Evolutionary conservation across 2,329 filamentous ascomycete genomes (phyloP).

Genomic region (Stemphylium vesicarium): DNA sequence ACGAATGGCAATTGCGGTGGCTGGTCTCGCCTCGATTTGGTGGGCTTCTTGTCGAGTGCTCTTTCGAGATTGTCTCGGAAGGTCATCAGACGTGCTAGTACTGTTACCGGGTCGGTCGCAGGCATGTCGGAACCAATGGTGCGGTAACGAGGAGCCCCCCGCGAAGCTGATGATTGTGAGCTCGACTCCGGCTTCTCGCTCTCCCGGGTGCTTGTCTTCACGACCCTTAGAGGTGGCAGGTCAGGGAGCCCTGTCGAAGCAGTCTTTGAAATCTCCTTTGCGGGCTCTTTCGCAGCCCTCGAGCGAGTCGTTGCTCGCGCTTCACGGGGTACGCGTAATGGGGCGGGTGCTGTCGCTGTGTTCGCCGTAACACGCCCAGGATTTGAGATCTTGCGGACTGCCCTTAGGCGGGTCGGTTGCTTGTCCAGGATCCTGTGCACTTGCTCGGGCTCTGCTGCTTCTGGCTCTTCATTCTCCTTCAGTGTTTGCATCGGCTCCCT

Average conservation of each 20-base stretch:
- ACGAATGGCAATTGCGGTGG: constrained; percentile 62
- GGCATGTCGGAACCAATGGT: constrained; percentile 39
- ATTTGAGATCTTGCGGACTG: constrained; percentile 46
- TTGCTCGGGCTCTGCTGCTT: constrained; percentile 33
- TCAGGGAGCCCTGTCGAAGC: constrained; percentile 34
- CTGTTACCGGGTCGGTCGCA: constrained; percentile 53
- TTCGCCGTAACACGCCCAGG: constrained; percentile 40
- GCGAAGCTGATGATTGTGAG: constrained; percentile 25
- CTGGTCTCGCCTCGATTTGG: constrained; percentile 54
- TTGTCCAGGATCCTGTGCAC: constrained; percentile 42
- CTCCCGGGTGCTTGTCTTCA: constrained; percentile 26
- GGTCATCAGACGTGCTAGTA: constrained; percentile 52
- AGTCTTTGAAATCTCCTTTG: constrained; percentile 27
- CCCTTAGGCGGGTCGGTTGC: constrained; percentile 44
- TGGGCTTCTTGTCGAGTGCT: constrained; percentile 50
- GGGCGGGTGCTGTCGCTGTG: constrained; percentile 37
- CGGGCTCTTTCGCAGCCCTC: constrained; percentile 31
- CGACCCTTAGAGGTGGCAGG: constrained; percentile 31
- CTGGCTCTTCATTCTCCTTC: constrained; percentile 48
- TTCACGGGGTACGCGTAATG: constrained; percentile 38
- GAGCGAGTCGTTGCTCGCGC: constrained; percentile 36
- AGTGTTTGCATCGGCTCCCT: constrained; percentile 35
- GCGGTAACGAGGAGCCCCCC: constrained; percentile 31
- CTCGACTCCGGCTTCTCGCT: constrained; percentile 28
- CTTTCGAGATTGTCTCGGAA: constrained; percentile 56